Evolutionary conservation across 495 filamentous ascomycete species (phyloP), one percentile per base, ranked within the genome.

Genomic region (Pyrenula massariospora): DNA sequence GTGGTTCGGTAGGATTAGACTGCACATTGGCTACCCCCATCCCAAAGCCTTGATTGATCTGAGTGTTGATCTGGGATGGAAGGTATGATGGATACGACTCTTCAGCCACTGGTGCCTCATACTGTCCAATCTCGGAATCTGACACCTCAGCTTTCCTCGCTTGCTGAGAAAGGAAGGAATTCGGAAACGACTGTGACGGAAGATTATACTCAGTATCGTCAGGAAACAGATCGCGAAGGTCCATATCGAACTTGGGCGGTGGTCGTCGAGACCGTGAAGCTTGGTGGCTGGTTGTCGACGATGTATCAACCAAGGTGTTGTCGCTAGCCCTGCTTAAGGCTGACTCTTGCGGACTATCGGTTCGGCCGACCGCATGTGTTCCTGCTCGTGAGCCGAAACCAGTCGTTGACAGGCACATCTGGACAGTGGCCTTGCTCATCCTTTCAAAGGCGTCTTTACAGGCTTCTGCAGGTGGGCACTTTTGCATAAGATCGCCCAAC

Each of bases 371-470:
- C 48, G 54, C 53, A 62, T 24, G 62, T 61, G 55, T 68, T 66
- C 64, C 65, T 57, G 57, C 66, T 64, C 63, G 70, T 53, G 78
- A 79, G 11, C 85, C 85, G 63, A 93, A 92, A 2, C 89, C 89
- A 10, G 87, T 91, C 1, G 85, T 91, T 0, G 84, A 85, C 58
- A 89, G 77, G 58, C 84, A 87, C 91, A 96, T 96, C 60, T 89
- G 86, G 10, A 97, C 84, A 0, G 91, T 96, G 25, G 91, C 92
- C 70, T 89, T 95, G 62, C 87, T 91, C 78, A 95, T 97, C 49
- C 92, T 84, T 60, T 94, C 90, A 69, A 97, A 96, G 12, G 92
- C 91, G 67, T 96, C 92, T 1, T 90, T 81, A 63, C 92, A 97
- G 23, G 85, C 85, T 73, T 89, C 86, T 8, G 87, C 87, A 0